A percentile compares a stretch with the other conserved stretches of the same genome.
Evolutionary conservation across 164 flowering plant species (phyloP).

Genomic region (Buxus sempervirens): DNA sequence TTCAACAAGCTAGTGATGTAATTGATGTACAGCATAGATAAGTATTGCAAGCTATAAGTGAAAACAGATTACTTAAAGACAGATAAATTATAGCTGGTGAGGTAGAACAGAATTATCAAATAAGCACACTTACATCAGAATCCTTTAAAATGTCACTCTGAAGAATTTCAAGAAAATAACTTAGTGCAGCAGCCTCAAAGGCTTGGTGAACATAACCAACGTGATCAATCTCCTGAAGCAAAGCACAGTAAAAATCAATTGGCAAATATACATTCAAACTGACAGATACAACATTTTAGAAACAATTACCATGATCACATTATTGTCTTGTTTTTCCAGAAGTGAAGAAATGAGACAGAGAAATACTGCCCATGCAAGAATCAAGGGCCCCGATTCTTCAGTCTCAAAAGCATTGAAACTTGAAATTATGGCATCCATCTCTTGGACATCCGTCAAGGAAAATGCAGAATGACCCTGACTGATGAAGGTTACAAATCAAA

Average conservation of each 20-base stretch:
- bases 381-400: conserved; percentile 72
- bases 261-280: background rate
- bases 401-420: conserved; percentile 48
- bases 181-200: conserved; percentile 65
- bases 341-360: conserved; percentile 75
- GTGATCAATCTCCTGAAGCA: conserved; percentile 82
- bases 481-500: conserved; percentile 15
- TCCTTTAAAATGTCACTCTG: conserved; percentile 54
- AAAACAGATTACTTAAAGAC: background rate
- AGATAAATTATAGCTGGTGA: background rate
- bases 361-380: conserved; percentile 88
- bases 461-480: conserved; percentile 57
- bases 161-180: conserved; percentile 61
- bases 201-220: conserved; percentile 86
- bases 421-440: conserved; percentile 73
- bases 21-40: too few species aligned
- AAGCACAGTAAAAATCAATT: background rate
- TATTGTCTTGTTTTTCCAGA: conserved; percentile 58
- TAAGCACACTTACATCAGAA: conserved; percentile 62
- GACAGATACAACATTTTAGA: conserved; percentile 3
- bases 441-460: conserved; percentile 60
- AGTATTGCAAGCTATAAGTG: background rate
- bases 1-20: background rate
- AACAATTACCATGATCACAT: conserved; percentile 45
- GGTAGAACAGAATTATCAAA: background rate